Percentiles rank a stretch among this genome's conserved stretches.
Evolutionary conservation across 2,329 filamentous ascomycete species (phyloP).

Genomic region (Fusarium sulawesiense): DNA sequence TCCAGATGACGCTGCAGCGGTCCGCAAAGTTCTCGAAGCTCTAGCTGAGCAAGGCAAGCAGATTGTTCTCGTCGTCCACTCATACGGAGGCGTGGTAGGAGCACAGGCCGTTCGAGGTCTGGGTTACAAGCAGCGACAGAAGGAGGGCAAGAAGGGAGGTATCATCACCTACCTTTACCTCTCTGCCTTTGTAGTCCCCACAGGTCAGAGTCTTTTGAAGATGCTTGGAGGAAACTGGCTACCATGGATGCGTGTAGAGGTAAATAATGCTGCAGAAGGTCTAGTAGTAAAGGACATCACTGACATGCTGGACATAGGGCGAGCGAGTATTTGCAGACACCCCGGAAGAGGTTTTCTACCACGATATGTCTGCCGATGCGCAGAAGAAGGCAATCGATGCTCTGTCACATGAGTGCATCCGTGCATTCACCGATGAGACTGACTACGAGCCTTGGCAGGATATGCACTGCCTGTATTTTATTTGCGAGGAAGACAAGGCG

Average conservation of each 20-base stretch:
- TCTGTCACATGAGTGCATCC: slow-evolving; percentile 14
- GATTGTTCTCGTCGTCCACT: slow-evolving; percentile 17
- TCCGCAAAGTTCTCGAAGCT: neutral
- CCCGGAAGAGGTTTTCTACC: slow-evolving; percentile 8
- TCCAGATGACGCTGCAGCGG: neutral
- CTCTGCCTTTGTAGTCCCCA: slow-evolving; percentile 5
- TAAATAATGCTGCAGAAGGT: neutral
- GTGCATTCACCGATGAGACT: neutral
- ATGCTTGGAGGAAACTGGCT: slow-evolving; percentile 13
- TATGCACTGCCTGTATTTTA: neutral
- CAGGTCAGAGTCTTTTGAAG: neutral
- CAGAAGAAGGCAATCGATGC: neutral
- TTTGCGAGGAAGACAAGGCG: slow-evolving; percentile 11
- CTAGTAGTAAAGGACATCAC: too few relatives aligned
- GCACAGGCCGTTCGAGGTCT: slow-evolving; percentile 8
- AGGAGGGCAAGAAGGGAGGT: slow-evolving; percentile 15
- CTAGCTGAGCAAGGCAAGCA: slow-evolving; percentile 1
- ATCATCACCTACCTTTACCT: slow-evolving; percentile 14
- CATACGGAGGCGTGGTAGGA: slow-evolving; percentile 15
- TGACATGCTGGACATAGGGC: neutral
- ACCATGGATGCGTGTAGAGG: slow-evolving; percentile 20
- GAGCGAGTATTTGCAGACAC: slow-evolving; percentile 16
- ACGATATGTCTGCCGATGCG: neutral
- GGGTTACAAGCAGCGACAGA: slow-evolving; percentile 7
- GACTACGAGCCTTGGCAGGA: slow-evolving; percentile 20